phyloP scores from a whole-genome alignment of 2,329 filamentous ascomycete species.

The Teratosphaeriaceae sp. region DNA sequence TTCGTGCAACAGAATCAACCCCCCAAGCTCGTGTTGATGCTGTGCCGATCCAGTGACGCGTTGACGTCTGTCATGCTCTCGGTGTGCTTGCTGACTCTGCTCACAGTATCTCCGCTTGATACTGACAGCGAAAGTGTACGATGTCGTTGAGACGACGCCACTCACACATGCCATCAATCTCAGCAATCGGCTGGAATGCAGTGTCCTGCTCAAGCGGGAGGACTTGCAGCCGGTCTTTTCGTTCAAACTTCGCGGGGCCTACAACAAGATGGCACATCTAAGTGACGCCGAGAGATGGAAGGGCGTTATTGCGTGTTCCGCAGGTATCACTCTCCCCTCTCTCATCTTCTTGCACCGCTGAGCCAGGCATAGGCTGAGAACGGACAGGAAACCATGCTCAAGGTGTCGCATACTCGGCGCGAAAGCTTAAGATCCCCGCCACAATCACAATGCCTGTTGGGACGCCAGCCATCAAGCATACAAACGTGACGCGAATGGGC shows the following conservation, averaged over 20 bases:
- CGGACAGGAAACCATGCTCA: slow-evolving; percentile 79
- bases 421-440: slow-evolving; percentile 89
- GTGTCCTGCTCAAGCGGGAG: slow-evolving; percentile 88
- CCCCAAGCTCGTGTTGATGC: too few relatives aligned
- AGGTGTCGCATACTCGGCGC: slow-evolving; percentile 90
- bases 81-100: slow-evolving; percentile 10
- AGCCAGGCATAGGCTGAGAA: slow-evolving; percentile 7
- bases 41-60: too few relatives aligned
- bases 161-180: slow-evolving; percentile 80
- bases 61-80: too few relatives aligned
- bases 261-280: slow-evolving; percentile 99
- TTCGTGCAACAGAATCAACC: too few relatives aligned
- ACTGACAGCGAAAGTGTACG: slow-evolving; percentile 89
- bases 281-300: slow-evolving; percentile 78
- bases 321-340: slow-evolving; percentile 50
- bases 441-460: slow-evolving; percentile 97
- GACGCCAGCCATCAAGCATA: slow-evolving; percentile 93
- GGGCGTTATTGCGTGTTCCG: slow-evolving; percentile 91
- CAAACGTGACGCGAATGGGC: slow-evolving; percentile 83
- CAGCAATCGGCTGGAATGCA: slow-evolving; percentile 87
- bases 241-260: slow-evolving; percentile 95
- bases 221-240: slow-evolving; percentile 98
- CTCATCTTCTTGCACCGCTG: not conserved
- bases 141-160: slow-evolving; percentile 80
- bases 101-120: slow-evolving; percentile 85